These are phyloP conservation scores for Stachybotrys chlorohalonatus DNA, from an alignment of 2,329 filamentous ascomycete genomes.

Conservation along the genomic window DNA sequence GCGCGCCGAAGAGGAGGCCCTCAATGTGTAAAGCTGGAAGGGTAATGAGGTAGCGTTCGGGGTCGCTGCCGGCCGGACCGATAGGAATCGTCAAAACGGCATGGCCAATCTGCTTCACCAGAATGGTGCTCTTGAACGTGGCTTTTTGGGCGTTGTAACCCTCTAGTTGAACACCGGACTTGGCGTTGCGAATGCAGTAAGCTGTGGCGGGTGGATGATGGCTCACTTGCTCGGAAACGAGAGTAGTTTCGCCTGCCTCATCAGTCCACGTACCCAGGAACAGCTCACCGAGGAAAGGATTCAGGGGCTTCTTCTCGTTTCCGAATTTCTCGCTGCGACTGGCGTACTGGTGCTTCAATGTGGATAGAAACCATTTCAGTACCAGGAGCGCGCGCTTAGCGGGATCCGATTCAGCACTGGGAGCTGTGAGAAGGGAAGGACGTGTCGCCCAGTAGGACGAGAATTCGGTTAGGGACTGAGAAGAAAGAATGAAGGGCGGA, in stretches of 20 bases:
- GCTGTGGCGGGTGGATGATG: conserved; percentile 94
- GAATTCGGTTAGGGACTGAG: conserved; percentile 71
- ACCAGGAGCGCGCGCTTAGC: conserved; percentile 78
- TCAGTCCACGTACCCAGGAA: conserved; percentile 90
- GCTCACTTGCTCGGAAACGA: conserved; percentile 89
- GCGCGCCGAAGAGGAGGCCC: conserved; percentile 75
- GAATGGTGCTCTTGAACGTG: conserved; percentile 86
- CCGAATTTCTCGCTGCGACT: conserved; percentile 68
- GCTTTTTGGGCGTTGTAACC: conserved; percentile 97
- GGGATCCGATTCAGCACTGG: conserved; percentile 68
- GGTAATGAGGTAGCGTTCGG: conserved; percentile 80
- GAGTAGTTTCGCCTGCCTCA: conserved; percentile 67
- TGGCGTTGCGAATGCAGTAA: conserved; percentile 82
- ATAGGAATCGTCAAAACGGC: conserved; percentile 67
- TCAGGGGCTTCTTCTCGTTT: conserved; percentile 95
- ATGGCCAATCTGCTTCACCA: conserved; percentile 90
- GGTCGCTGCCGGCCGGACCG: conserved; percentile 20
- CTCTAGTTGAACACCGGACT: conserved; percentile 68
- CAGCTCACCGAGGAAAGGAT: conserved; percentile 91
- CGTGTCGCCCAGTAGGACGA: conserved; percentile 78
- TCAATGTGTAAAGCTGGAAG: conserved; percentile 89
- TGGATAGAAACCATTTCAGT: conserved; percentile 94
- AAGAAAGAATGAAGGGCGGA: conserved; percentile 73
- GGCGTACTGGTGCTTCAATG: conserved; percentile 77
- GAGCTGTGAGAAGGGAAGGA: conserved; percentile 69